phyloP scores from a whole-genome alignment of 352 stramenopile species.

The Phytophthora fragariae region DNA sequence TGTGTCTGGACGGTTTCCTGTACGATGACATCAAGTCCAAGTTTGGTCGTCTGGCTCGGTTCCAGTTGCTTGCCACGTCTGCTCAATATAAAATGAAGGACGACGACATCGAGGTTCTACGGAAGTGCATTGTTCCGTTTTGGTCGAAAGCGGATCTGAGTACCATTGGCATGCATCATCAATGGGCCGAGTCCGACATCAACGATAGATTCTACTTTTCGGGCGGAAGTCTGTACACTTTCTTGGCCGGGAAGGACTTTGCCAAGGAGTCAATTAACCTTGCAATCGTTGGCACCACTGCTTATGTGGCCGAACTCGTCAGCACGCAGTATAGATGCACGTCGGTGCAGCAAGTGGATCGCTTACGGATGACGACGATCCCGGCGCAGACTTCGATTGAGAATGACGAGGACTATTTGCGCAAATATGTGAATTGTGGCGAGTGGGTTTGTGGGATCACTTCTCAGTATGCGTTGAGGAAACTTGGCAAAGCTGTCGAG shows the following conservation, averaged over 20 bases:
- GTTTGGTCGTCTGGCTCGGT: not conserved
- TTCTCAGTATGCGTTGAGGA: constrained; percentile 33
- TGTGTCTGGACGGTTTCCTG: constrained; percentile 8
- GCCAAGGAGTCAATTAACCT: not conserved
- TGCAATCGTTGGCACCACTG: not conserved
- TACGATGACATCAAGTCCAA: not conserved
- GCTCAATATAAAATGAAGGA: not conserved
- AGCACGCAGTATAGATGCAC: not conserved
- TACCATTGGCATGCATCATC: not conserved
- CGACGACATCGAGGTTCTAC: not conserved
- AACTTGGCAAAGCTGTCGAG: constrained; percentile 27
- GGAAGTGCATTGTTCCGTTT: not conserved
- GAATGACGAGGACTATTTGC: not conserved
- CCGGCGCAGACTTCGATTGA: not conserved
- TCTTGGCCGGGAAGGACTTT: not conserved
- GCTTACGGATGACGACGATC: constrained; percentile 13
- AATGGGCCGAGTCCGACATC: not conserved
- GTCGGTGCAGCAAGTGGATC: not conserved
- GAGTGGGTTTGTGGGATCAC: constrained; percentile 33
- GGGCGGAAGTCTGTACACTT: not conserved
- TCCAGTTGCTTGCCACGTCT: not conserved
- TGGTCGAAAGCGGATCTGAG: not conserved
- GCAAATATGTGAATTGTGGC: constrained; percentile 8
- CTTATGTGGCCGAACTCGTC: not conserved
- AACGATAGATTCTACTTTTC: not conserved